A percentile compares a stretch with the other conserved stretches of the same genome.
Conservation (phyloP, 352 stramenopile genomes). For the Pythium pyrilobum region DNA sequence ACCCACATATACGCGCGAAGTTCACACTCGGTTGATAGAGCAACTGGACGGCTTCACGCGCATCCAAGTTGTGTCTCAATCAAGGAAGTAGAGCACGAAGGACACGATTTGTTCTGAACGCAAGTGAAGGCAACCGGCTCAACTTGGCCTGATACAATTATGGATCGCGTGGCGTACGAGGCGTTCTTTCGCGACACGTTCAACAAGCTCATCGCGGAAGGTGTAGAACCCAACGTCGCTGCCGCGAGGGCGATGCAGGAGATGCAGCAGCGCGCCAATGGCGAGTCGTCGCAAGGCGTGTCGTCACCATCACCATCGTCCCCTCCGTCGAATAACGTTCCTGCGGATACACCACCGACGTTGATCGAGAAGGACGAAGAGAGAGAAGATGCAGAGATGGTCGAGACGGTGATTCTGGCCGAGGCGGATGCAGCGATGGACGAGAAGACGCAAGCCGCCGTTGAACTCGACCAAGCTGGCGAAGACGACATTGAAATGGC, state of each 20-base stretch:
- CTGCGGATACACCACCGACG: background rate
- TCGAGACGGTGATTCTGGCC: too few relatives aligned
- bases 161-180: constrained; percentile 19
- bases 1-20: too few relatives aligned
- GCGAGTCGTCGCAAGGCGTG: background rate
- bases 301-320: background rate
- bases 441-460: background rate
- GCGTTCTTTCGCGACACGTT: constrained; percentile 51
- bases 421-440: background rate
- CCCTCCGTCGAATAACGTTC: background rate
- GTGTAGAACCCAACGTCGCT: constrained; percentile 54
- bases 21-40: too few relatives aligned
- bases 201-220: constrained; percentile 38
- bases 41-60: too few relatives aligned
- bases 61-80: too few relatives aligned
- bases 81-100: too few relatives aligned
- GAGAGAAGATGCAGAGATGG: constrained; percentile 8
- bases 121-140: background rate
- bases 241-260: constrained; percentile 46
- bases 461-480: background rate
- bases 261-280: constrained; percentile 31
- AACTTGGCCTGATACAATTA: background rate
- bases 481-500: constrained; percentile 47
- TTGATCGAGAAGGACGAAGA: background rate
- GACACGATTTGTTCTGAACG: too few relatives aligned